These are phyloP conservation scores for Yamadazyma triangularis DNA, from an alignment of 1,139 yeast species.

Conservation along the genomic window DNA sequence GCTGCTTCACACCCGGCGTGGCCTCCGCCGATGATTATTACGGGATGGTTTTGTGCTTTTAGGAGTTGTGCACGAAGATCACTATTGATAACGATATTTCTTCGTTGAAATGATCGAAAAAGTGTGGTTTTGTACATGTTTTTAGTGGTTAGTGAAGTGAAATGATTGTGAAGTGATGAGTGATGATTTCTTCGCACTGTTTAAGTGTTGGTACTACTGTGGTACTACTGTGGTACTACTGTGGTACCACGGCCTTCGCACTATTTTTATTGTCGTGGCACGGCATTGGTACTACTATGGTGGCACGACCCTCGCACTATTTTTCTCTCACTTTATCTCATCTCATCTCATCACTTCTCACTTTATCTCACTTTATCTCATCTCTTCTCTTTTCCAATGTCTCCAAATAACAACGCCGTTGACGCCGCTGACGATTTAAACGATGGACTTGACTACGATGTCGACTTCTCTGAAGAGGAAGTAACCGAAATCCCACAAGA, in stretches of 20 bases:
- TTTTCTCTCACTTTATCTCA: neutral
- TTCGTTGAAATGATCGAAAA: no score
- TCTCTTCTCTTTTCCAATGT: slow-evolving; percentile 4
- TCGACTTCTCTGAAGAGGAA: slow-evolving; percentile 40
- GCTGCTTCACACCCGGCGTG: slow-evolving; percentile 99
- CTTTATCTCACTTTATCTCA: slow-evolving; percentile 7
- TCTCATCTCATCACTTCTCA: slow-evolving; percentile 7
- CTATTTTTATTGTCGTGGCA: no score
- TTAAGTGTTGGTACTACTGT: no score
- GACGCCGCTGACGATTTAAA: slow-evolving; percentile 62
- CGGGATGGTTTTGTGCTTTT: slow-evolving; percentile 49
- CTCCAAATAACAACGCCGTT: slow-evolving; percentile 52
- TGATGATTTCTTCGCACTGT: no score
- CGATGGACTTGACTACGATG: slow-evolving; percentile 59
- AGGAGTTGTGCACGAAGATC: slow-evolving; percentile 32
- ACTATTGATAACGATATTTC: slow-evolving; percentile 28
- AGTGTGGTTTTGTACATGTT: no score
- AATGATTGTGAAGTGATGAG: no score
- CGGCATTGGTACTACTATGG: no score
- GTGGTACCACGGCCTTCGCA: no score
- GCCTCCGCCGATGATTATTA: slow-evolving; percentile 93
- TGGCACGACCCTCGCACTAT: no score
- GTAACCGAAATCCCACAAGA: slow-evolving; percentile 9
- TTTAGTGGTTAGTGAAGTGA: no score
- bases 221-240: no score